Evolutionary conservation across 208 protist species (phyloP).

Genomic region (Lotmaria passim): DNA sequence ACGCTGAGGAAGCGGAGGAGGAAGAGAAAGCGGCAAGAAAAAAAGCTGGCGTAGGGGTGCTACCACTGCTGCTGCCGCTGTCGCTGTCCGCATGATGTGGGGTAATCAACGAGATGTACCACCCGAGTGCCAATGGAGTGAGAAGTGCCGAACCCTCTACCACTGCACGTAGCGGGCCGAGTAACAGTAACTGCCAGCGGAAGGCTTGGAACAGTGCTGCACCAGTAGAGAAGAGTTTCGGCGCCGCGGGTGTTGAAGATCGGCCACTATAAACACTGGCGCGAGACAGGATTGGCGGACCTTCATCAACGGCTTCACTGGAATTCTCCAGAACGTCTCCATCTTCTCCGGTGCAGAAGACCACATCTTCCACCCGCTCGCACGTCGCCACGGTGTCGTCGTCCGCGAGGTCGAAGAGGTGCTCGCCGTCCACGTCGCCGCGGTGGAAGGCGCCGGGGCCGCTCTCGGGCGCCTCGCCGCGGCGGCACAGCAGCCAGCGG

Average conservation of each 20-base stretch:
- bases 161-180: constrained; percentile 51
- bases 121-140: constrained; percentile 58
- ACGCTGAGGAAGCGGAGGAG: neutral
- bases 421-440: constrained; percentile 63
- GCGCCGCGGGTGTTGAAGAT: constrained; percentile 31
- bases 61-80: too few species aligned
- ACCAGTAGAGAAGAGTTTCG: constrained; percentile 45
- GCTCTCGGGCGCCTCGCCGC: neutral
- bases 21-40: neutral
- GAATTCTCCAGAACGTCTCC: too few species aligned
- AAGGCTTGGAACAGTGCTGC: constrained; percentile 48
- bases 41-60: too few species aligned
- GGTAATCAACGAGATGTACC: constrained; percentile 40
- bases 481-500: constrained; percentile 6
- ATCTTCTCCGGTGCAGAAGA: neutral
- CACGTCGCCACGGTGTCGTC: constrained; percentile 50
- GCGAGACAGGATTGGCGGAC: constrained; percentile 3
- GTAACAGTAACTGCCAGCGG: constrained; percentile 35
- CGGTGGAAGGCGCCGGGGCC: constrained; percentile 37
- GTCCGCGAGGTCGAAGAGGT: constrained; percentile 47
- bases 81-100: neutral
- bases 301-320: neutral
- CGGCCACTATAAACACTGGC: constrained; percentile 20
- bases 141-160: constrained; percentile 54
- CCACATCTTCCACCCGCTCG: constrained; percentile 42